phyloP scores from a whole-genome alignment of 805 yeast genomes.

The Wickerhamomyces mucosus region DNA sequence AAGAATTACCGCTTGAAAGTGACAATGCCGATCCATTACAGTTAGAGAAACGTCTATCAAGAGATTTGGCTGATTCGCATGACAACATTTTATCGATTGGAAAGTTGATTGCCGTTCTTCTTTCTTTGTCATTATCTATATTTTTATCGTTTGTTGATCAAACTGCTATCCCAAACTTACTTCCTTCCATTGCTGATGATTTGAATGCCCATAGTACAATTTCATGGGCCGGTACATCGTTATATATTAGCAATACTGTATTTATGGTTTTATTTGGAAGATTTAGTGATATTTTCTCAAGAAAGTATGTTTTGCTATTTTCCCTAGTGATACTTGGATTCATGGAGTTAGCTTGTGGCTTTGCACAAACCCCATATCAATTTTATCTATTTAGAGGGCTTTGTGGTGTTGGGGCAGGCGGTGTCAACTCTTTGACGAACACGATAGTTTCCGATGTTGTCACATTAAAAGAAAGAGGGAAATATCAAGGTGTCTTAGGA shows the following conservation, averaged over 20 bases:
- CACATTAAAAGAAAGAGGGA: slow-evolving; percentile 43
- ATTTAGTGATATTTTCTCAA: slow-evolving; percentile 44
- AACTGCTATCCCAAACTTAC: slow-evolving; percentile 5
- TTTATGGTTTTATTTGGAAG: slow-evolving; percentile 46
- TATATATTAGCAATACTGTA: slow-evolving; percentile 39
- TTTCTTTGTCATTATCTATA: slow-evolving; percentile 3
- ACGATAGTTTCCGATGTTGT: slow-evolving; percentile 46
- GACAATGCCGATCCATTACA: no score
- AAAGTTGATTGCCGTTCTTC: slow-evolving; percentile 3
- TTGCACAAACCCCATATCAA: slow-evolving; percentile 38
- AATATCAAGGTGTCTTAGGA: slow-evolving; percentile 47
- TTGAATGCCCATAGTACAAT: slow-evolving; percentile 37
- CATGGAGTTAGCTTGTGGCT: slow-evolving; percentile 41
- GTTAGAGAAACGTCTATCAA: no score
- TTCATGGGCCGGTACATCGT: slow-evolving; percentile 52
- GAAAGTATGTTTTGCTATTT: slow-evolving; percentile 34
- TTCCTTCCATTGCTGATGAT: slow-evolving; percentile 36
- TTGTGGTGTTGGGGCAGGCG: slow-evolving; percentile 50
- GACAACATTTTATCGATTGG: slow-evolving; percentile 5
- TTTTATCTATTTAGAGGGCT: slow-evolving; percentile 43
- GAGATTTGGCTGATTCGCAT: slow-evolving; percentile 30
- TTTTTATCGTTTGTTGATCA: slow-evolving; percentile 7
- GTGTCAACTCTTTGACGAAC: slow-evolving; percentile 40
- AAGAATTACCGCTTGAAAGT: no score
- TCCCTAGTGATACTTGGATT: slow-evolving; percentile 30